A percentile compares a stretch with the other conserved stretches of the same genome.
These are phyloP conservation scores for Cladosporium sp. DNA, from an alignment of 2,329 filamentous ascomycete species.

Conservation along the genomic window DNA sequence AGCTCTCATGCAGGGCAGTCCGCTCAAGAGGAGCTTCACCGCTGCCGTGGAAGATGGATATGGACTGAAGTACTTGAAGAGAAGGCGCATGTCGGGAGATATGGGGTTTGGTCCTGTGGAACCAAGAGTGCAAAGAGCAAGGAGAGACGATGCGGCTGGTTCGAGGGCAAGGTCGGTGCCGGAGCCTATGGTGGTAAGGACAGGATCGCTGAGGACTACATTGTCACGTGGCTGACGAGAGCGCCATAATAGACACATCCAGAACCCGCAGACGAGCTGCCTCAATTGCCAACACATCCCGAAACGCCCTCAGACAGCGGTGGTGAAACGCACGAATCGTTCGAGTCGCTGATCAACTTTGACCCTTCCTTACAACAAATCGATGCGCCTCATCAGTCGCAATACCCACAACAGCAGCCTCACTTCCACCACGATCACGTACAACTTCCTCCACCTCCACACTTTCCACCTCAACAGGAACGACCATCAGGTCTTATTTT, in stretches of 20 bases:
- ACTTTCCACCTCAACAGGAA: not conserved
- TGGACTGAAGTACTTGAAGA: constrained; percentile 34
- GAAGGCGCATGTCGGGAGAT: constrained; percentile 19
- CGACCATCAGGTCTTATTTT: constrained; percentile 15
- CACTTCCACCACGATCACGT: not conserved
- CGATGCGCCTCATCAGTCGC: not conserved
- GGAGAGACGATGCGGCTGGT: not conserved
- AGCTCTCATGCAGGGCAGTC: constrained; percentile 22
- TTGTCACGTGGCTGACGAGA: constrained; percentile 1
- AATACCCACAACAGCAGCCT: constrained; percentile 2
- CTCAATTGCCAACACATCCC: constrained; percentile 22
- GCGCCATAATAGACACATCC: not conserved
- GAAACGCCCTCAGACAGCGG: constrained; percentile 23
- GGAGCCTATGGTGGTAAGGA: constrained; percentile 6
- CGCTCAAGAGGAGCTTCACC: constrained; percentile 31
- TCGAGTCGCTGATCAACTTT: constrained; percentile 47
- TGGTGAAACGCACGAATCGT: constrained; percentile 27
- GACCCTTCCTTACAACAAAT: constrained; percentile 39
- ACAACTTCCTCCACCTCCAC: not conserved
- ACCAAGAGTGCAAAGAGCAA: not conserved
- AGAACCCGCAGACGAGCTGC: not conserved
- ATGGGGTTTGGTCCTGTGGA: not conserved
- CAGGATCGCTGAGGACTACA: not conserved
- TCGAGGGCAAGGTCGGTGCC: not conserved
- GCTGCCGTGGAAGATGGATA: constrained; percentile 26